A percentile compares a stretch with the other conserved stretches of the same genome.
phyloP scores from a whole-genome alignment of 345 rosid genomes.

The Stellera chamaejasme region DNA sequence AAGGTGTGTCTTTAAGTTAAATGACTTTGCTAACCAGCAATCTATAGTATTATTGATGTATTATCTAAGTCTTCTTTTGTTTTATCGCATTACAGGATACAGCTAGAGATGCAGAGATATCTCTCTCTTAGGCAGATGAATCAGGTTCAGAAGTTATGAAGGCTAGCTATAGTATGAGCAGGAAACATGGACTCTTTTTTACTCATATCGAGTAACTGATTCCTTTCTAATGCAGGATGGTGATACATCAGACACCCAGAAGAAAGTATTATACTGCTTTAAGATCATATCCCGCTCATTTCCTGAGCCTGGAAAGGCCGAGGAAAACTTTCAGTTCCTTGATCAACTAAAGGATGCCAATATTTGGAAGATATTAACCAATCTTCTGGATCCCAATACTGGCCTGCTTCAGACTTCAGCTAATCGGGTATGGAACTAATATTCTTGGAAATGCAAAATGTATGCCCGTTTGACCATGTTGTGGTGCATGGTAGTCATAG shows the following conservation, averaged over 20 bases:
- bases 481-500: too few relatives aligned
- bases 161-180: conserved; percentile 7
- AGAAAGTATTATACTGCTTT: conserved; percentile 68
- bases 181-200: conserved; percentile 6
- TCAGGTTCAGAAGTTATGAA: conserved; percentile 47
- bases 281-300: conserved; percentile 84
- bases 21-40: conserved; percentile 15
- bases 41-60: conserved; percentile 12
- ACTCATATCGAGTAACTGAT: conserved; percentile 10
- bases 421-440: conserved; percentile 50
- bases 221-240: conserved; percentile 48
- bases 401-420: conserved; percentile 47
- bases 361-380: conserved; percentile 76
- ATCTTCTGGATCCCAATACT: conserved; percentile 66
- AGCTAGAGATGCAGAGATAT: conserved; percentile 94
- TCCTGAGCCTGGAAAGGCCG: conserved; percentile 74
- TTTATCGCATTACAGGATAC: conserved; percentile 68
- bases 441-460: conserved; percentile 4
- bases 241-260: conserved; percentile 78
- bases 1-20: conserved; percentile 39
- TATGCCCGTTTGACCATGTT: too few relatives aligned
- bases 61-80: background rate
- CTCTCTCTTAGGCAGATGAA: conserved; percentile 68
- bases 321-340: conserved; percentile 82
- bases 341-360: conserved; percentile 93